A percentile compares a stretch with the other conserved stretches of the same genome.
Evolutionary conservation across 495 filamentous ascomycete species (phyloP).

Genomic region (Extremus antarcticus): DNA sequence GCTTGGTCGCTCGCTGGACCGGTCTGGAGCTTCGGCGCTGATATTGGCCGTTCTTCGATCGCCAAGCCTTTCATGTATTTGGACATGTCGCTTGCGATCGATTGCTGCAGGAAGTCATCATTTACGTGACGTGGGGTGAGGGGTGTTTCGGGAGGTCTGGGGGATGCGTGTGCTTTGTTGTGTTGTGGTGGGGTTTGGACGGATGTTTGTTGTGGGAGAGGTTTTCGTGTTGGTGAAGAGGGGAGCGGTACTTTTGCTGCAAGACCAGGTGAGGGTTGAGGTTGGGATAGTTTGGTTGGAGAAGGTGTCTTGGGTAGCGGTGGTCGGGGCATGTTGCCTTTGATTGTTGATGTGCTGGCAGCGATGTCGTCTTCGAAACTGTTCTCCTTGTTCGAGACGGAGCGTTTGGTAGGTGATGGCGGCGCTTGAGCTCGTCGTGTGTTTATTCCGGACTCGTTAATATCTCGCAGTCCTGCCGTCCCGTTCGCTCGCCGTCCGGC

Average conservation of each 20-base stretch:
- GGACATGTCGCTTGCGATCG: conserved; percentile 30
- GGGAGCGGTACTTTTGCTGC: conserved; percentile 52
- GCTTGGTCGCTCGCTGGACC: background rate
- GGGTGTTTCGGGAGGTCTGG: conserved; percentile 14
- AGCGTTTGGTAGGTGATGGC: conserved; percentile 13
- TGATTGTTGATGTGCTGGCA: conserved; percentile 7
- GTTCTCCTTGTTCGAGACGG: conserved; percentile 23
- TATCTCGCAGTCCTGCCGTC: conserved; percentile 45
- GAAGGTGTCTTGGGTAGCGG: conserved; percentile 54
- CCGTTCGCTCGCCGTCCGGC: conserved; percentile 29
- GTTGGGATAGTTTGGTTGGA: conserved; percentile 18
- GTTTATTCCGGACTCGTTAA: conserved; percentile 68
- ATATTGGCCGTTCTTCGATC: conserved; percentile 11
- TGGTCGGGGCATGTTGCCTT: conserved; percentile 27
- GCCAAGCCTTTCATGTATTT: conserved; percentile 18
- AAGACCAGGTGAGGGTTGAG: conserved; percentile 40
- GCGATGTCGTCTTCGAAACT: conserved; percentile 17
- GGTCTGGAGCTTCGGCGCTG: conserved; percentile 3
- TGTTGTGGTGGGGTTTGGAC: conserved; percentile 18
- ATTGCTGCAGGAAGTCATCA: conserved; percentile 30
- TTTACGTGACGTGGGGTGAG: conserved; percentile 22
- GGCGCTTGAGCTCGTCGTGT: conserved; percentile 37
- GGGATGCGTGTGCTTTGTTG: conserved; percentile 7
- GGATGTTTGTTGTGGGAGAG: conserved; percentile 8
- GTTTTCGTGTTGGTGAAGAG: conserved; percentile 35